Evolutionary conservation across 129 eudicot genomes (phyloP).

Genomic region (Tagetes erecta): DNA sequence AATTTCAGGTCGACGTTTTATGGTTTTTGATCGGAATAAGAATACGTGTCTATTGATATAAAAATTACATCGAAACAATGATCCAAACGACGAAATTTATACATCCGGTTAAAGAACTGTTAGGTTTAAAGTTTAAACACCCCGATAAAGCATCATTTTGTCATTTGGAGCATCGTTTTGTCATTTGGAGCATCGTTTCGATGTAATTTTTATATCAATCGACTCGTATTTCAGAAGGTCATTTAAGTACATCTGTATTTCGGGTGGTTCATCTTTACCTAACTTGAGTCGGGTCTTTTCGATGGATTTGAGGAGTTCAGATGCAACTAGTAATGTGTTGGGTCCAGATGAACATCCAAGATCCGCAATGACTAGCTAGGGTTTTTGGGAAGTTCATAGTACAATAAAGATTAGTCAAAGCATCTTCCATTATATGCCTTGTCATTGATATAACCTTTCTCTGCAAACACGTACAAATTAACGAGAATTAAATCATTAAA

Average conservation of each 20-base stretch:
- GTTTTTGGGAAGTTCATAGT: conserved; percentile 34
- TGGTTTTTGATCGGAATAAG: too few species aligned
- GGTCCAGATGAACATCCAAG: conserved; percentile 87
- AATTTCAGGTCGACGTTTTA: too few species aligned
- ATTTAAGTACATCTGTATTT: conserved; percentile 64
- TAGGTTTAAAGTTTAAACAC: too few species aligned
- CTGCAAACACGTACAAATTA: conserved; percentile 25
- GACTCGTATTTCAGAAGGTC: conserved; percentile 51
- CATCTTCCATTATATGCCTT: conserved; percentile 55
- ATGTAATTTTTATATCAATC: too few species aligned
- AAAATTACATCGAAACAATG: too few species aligned
- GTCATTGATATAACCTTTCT: conserved; percentile 53
- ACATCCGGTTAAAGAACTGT: too few species aligned
- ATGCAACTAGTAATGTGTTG: conserved; percentile 51
- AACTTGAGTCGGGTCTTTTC: conserved; percentile 30
- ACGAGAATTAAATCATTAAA: too few species aligned
- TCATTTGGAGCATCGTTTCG: too few species aligned
- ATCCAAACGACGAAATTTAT: too few species aligned
- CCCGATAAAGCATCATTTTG: too few species aligned
- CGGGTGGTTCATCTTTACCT: conserved; percentile 37
- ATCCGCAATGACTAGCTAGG: conserved; percentile 63
- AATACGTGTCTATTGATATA: too few species aligned
- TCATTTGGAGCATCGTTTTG: too few species aligned
- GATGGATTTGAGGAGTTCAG: conserved; percentile 41
- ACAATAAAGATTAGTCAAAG: conserved; percentile 42